Evolutionary conservation across 2,329 filamentous ascomycete genomes (phyloP).

Genomic region (Botrytis squamosa): DNA sequence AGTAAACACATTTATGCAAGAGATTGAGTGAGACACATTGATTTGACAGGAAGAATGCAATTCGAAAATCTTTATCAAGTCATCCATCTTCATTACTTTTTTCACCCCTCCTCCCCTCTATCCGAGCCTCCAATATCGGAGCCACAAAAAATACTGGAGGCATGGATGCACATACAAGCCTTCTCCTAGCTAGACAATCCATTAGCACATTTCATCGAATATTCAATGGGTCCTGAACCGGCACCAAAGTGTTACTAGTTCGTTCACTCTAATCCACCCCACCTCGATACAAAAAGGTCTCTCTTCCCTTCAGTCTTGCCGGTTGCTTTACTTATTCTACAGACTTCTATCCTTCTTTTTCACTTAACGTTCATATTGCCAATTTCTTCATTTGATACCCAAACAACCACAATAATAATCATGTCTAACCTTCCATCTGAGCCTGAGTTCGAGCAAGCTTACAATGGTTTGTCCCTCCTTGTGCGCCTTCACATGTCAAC

Average conservation of each 20-base stretch:
- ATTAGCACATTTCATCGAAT: not conserved
- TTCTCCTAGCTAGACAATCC: not conserved
- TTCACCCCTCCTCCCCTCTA: not conserved
- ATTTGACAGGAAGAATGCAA: not conserved
- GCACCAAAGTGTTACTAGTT: conserved; percentile 14
- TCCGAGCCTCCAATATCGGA: conserved; percentile 15
- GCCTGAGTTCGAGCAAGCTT: conserved; percentile 98
- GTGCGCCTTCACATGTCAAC: not conserved
- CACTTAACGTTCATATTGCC: not conserved
- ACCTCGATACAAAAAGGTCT: conserved; percentile 19
- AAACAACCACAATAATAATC: conserved; percentile 21
- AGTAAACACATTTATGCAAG: not conserved
- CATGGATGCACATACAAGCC: not conserved
- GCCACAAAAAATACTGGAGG: not conserved
- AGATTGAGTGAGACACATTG: not conserved
- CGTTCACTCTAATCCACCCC: not conserved
- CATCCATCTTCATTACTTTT: not conserved
- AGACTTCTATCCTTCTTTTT: not conserved
- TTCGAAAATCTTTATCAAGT: not conserved
- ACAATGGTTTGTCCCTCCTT: conserved; percentile 65
- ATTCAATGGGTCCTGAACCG: conserved; percentile 6
- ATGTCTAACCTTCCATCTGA: conserved; percentile 86
- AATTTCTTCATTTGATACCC: conserved; percentile 6
- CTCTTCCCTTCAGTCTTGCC: not conserved
- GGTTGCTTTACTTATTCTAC: not conserved